phyloP scores from a whole-genome alignment of 2,329 filamentous ascomycete species.

The Colletotrichum falcatum region DNA sequence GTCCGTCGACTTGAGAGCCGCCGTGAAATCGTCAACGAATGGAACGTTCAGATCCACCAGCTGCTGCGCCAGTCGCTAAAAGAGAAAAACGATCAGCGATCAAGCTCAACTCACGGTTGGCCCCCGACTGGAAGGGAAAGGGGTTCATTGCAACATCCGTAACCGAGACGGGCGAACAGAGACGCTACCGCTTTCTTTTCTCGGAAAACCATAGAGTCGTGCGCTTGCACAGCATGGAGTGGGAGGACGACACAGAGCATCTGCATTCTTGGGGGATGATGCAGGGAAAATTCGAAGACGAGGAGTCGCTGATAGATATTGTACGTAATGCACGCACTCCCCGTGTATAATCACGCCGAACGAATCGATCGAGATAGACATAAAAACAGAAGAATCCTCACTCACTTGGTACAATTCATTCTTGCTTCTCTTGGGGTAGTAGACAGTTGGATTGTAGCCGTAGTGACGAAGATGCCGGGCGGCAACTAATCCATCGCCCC shows the following conservation, averaged over 20 bases:
- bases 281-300: slow-evolving; percentile 21
- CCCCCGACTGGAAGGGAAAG: not conserved
- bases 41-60: slow-evolving; percentile 85
- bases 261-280: not conserved
- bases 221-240: slow-evolving; percentile 32
- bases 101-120: not conserved
- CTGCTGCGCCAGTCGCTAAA: slow-evolving; percentile 83
- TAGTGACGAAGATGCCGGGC: slow-evolving; percentile 93
- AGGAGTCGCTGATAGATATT: slow-evolving; percentile 32
- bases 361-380: slow-evolving; percentile 32
- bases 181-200: slow-evolving; percentile 30
- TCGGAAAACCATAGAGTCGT: slow-evolving; percentile 14
- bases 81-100: slow-evolving; percentile 48
- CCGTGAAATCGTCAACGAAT: slow-evolving; percentile 83
- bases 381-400: slow-evolving; percentile 24
- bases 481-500: slow-evolving; percentile 96
- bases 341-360: slow-evolving; percentile 24
- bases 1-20: slow-evolving; percentile 75
- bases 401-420: slow-evolving; percentile 88
- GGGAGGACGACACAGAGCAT: slow-evolving; percentile 7
- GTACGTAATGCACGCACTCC: slow-evolving; percentile 11
- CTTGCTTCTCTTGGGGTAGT: slow-evolving; percentile 92
- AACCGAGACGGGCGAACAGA: slow-evolving; percentile 19
- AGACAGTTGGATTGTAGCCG: slow-evolving; percentile 88
- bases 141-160: slow-evolving; percentile 3